Conservation (phyloP, 768 basidiomycete species). For the Kwoniella botswanensis region DNA sequence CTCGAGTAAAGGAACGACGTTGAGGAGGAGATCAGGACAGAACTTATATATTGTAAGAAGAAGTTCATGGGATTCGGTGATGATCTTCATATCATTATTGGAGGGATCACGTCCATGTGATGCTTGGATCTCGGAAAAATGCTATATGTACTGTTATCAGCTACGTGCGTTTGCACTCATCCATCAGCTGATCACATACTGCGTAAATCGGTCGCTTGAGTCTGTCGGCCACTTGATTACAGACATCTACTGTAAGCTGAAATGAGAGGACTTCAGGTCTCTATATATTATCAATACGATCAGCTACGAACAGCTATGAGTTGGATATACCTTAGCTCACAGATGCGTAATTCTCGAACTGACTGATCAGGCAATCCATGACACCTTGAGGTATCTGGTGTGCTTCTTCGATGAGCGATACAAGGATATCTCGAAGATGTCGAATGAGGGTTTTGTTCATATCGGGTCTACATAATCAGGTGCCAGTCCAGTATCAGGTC, state of each 20-base stretch:
- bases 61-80: constrained; percentile 75
- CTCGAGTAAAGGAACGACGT: constrained; percentile 90
- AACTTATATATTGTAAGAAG: constrained; percentile 79
- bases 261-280: constrained; percentile 61
- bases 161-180: neutral
- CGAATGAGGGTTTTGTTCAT: constrained; percentile 61
- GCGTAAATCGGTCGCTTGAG: constrained; percentile 78
- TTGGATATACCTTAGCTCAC: constrained; percentile 24
- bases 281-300: constrained; percentile 4
- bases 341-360: constrained; percentile 63
- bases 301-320: too few relatives aligned
- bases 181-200: constrained; percentile 56
- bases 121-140: constrained; percentile 84
- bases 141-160: constrained; percentile 55
- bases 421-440: constrained; percentile 75
- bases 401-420: constrained; percentile 86
- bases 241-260: constrained; percentile 82
- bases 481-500: too few relatives aligned
- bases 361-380: constrained; percentile 78
- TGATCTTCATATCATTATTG: constrained; percentile 41
- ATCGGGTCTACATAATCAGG: constrained; percentile 30
- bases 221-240: constrained; percentile 80
- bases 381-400: constrained; percentile 76
- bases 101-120: constrained; percentile 54
- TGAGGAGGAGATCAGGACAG: constrained; percentile 80